A percentile compares a stretch with the other conserved stretches of the same genome.
These are phyloP conservation scores for Xerocomellus amylosporus DNA, from an alignment of 768 basidiomycete genomes.

Conservation along the genomic window DNA sequence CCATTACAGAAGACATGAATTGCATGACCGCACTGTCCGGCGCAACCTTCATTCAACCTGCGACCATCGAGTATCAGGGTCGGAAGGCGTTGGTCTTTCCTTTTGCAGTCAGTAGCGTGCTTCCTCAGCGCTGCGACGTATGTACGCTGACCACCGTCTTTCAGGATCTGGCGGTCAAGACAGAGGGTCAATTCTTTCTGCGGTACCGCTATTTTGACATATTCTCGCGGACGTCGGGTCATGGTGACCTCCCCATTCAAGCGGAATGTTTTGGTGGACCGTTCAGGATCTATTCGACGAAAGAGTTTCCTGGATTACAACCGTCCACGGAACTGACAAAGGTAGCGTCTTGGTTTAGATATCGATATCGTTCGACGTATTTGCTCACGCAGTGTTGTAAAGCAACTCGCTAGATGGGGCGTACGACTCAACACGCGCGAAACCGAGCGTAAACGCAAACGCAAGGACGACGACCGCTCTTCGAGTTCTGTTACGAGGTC, in stretches of 20 bases:
- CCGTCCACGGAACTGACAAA: conserved; percentile 70
- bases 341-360: conserved; percentile 26
- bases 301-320: conserved; percentile 68
- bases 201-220: conserved; percentile 74
- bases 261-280: conserved; percentile 65
- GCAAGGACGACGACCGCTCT: conserved; percentile 21
- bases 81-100: conserved; percentile 57
- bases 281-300: conserved; percentile 70
- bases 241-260: conserved; percentile 42
- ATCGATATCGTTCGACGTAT: neutral
- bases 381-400: conserved; percentile 3
- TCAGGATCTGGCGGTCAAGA: conserved; percentile 67
- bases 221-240: conserved; percentile 35
- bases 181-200: conserved; percentile 63
- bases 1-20: conserved; percentile 44
- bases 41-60: conserved; percentile 58
- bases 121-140: conserved; percentile 4
- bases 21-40: conserved; percentile 56
- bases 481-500: conserved; percentile 5
- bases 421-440: conserved; percentile 38
- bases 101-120: conserved; percentile 47
- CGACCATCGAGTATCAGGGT: conserved; percentile 51
- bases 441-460: conserved; percentile 36
- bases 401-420: conserved; percentile 36
- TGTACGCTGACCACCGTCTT: neutral